These are phyloP conservation scores for Colletotrichum trifolii DNA, from an alignment of 2,329 filamentous ascomycete genomes.

Conservation along the genomic window DNA sequence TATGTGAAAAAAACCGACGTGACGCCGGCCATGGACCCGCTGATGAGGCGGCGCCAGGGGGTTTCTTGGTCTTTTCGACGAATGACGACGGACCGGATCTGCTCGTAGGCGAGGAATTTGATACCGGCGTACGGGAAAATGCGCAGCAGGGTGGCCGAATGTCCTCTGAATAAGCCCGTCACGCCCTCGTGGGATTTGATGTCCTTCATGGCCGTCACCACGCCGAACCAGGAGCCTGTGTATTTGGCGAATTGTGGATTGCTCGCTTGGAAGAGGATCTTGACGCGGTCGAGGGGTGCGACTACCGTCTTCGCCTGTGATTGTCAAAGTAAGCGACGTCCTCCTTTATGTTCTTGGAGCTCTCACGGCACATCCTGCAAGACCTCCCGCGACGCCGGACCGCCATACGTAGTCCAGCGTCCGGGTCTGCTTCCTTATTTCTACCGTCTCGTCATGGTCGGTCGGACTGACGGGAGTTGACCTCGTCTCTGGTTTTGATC, in stretches of 20 bases:
- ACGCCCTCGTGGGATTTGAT: constrained; percentile 82
- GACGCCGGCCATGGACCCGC: constrained; percentile 82
- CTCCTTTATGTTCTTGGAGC: constrained; percentile 7
- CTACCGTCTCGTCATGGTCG: constrained; percentile 61
- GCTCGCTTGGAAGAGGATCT: constrained; percentile 97
- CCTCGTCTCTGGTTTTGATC: constrained; percentile 44
- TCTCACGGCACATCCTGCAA: constrained; percentile 91
- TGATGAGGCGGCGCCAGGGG: constrained; percentile 77
- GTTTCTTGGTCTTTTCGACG: constrained; percentile 80
- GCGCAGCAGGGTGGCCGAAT: constrained; percentile 91
- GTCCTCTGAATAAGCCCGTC: constrained; percentile 86
- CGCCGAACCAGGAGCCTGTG: constrained; percentile 86
- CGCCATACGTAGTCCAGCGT: constrained; percentile 86
- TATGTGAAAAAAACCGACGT: constrained; percentile 97
- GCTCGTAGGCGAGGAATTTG: constrained; percentile 98
- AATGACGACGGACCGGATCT: constrained; percentile 86
- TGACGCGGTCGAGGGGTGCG: constrained; percentile 94
- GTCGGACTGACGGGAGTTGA: constrained; percentile 58
- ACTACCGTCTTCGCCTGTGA: constrained; percentile 91
- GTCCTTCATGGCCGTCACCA: constrained; percentile 82
- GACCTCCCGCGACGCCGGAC: constrained; percentile 85
- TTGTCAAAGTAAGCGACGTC: constrained; percentile 5
- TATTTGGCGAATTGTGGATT: constrained; percentile 96
- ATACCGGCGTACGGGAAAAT: constrained; percentile 98
- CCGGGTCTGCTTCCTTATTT: constrained; percentile 63